Evolutionary conservation across 2,329 filamentous ascomycete species (phyloP), one percentile per base, ranked within the genome.

Genomic region (Xylariaceae sp.): DNA sequence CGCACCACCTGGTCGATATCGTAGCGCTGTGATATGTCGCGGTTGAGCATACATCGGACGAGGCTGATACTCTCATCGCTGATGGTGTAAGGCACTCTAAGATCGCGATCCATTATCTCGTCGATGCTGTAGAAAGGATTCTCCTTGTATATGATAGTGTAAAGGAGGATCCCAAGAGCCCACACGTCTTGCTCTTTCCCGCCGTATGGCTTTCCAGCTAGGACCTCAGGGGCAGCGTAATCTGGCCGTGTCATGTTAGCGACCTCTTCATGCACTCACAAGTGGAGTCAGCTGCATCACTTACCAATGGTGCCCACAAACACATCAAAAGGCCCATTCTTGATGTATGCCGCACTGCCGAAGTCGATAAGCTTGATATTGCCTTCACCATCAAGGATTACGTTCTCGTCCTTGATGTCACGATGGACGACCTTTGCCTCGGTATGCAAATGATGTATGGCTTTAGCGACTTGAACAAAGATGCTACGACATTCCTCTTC

Each of bases 81-180:
- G 75, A 93, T 84, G 33, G 88, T 82, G 69, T 89, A 97, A 0
- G 94, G 94, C 28, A 99, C 87, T 44, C 94, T 84, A 53, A 99
- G 77, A 63, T 97, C 93, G 65, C 93, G 92, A 69, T 99, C 94
- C 83, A 97, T 95, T 66, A 99, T 99, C 76, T 99, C 94, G 70
- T 99, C 94, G 65, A 97, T 94, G 71, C 89, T 95, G 79, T 97
- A 97, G 71, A 97, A 99, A 1, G 94, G 93, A 67, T 99, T 99
- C 74, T 99, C 94, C 74, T 97, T 99, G 80, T 99, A 99, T 66
- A 97, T 88, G 66, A 99, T 97, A 28, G 94, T 99, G 76, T 99
- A 99, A 13, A 99, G 83, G 22, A 99, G 81, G 65, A 99, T 97
- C 19, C 94, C 94, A 14, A 99, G 80, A 1, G 94, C 94, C 94